Percentiles rank a stretch among this genome's conserved stretches.
Conservation (phyloP, 805 yeast species). For the Naumovozyma dairenensis region DNA sequence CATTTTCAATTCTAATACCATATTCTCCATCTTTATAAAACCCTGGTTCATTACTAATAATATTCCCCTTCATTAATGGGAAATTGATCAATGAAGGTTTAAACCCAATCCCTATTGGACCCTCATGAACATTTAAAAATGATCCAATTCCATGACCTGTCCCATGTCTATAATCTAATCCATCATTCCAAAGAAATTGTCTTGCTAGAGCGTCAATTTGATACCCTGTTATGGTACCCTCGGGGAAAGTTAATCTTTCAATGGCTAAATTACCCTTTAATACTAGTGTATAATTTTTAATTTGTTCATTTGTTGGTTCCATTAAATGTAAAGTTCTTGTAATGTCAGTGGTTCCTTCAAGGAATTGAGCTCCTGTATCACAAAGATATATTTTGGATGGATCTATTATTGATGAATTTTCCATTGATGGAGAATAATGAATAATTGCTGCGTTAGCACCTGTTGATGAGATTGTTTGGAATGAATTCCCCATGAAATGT, state of each 20-base stretch:
- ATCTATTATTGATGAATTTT: constrained; percentile 49
- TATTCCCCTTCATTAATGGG: constrained; percentile 56
- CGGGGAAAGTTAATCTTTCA: constrained; percentile 71
- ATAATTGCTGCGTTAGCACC: constrained; percentile 70
- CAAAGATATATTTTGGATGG: constrained; percentile 60
- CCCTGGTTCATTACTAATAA: constrained; percentile 90
- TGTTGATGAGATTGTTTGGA: constrained; percentile 66
- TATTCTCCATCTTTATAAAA: constrained; percentile 81
- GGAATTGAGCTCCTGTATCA: constrained; percentile 87
- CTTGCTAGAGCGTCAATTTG: constrained; percentile 77
- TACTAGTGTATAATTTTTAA: constrained; percentile 68
- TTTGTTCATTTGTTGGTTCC: constrained; percentile 47
- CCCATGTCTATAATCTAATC: constrained; percentile 85
- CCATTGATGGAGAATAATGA: constrained; percentile 63
- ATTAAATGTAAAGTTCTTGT: constrained; percentile 76
- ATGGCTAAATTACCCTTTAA: constrained; percentile 86
- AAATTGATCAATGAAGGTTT: constrained; percentile 39
- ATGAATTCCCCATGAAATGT: constrained; percentile 58
- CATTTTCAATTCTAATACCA: constrained; percentile 86
- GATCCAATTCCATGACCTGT: constrained; percentile 98
- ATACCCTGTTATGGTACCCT: constrained; percentile 63
- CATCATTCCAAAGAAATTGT: constrained; percentile 70
- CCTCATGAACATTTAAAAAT: constrained; percentile 86
- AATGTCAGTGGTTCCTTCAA: constrained; percentile 94
- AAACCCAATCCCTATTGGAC: constrained; percentile 75